Evolutionary conservation across 108 stramenopile genomes (phyloP).

Genomic region (Cyclostephanos tholiformis): DNA sequence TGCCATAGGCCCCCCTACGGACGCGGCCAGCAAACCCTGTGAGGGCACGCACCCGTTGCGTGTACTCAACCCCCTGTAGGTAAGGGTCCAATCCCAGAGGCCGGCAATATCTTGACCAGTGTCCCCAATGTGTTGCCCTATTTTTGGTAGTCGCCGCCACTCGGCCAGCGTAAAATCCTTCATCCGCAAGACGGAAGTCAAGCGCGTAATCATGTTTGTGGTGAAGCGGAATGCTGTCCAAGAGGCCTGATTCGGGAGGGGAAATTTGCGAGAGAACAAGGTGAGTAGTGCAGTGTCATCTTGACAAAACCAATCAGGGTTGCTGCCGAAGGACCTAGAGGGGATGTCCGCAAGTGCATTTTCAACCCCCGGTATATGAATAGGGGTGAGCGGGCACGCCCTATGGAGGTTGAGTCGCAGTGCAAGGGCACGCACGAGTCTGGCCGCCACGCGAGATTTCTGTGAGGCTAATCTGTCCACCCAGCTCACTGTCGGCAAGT

Average conservation of each 20-base stretch:
- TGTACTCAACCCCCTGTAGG: neutral
- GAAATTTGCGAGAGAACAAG: conserved; percentile 3
- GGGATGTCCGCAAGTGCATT: conserved; percentile 16
- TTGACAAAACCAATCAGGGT: conserved; percentile 7
- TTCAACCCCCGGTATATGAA: conserved; percentile 8
- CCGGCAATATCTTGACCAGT: conserved; percentile 1
- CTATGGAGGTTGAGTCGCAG: neutral
- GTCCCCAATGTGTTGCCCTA: conserved; percentile 14
- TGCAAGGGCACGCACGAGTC: conserved; percentile 2
- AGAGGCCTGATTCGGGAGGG: conserved; percentile 18
- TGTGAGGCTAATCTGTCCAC: conserved; percentile 2
- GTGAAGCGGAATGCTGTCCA: conserved; percentile 13
- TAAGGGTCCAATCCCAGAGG: conserved; percentile 2
- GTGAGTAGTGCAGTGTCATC: conserved; percentile 1
- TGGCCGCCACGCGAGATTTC: neutral
- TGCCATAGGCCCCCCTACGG: neutral
- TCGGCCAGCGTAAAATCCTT: conserved; percentile 9
- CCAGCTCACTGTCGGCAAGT: conserved; percentile 20
- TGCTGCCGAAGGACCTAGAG: conserved; percentile 18
- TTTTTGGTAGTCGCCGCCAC: neutral
- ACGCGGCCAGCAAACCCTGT: neutral
- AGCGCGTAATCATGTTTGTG: neutral
- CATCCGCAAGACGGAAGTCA: conserved; percentile 21
- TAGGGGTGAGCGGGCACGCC: conserved; percentile 1
- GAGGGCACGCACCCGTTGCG: neutral